Evolutionary conservation across 352 stramenopile species (phyloP), one percentile per base, ranked within the genome.

Genomic region (Salisapilia sapeloensis): DNA sequence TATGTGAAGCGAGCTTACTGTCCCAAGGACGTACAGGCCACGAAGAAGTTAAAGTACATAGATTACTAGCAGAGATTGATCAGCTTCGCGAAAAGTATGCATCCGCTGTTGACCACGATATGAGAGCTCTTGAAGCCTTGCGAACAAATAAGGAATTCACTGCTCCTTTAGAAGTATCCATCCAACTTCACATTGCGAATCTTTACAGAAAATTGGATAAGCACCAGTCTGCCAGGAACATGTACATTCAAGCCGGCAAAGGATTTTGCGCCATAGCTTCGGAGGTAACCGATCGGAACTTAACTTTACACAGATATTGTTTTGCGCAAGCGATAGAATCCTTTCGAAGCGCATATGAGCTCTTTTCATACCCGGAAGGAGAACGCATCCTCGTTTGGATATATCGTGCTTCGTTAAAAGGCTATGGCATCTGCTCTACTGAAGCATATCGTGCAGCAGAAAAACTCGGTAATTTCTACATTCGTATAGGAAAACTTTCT

Each of bases 401-500:
- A 35, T 35, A 72, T 18, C 30, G 44, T 13, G 48, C 57, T 1
- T 55, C 56, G 4, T 43, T 61, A 0, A 51, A 64, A 11, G 69
- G 69, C 2, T 81, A 61, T 26, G 64, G 69, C 6, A 62, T 81
- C 30, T 81, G 72, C 28, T 71, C 62, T 28, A 28, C 80, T 1
- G 62, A 84, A 18, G 50, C 62, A 5, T 62, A 52, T 10, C 62
- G 76, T 19, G 59, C 45, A 12, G 43, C 49, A 3, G 40, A 30
- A 0, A 55, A 74, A 4, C 42, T 81, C 6, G 64, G 48, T 0
- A 31, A 44, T 13, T 48, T 62, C 17, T 35, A 79, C 4, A 24
- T 60, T 10, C 51, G 46, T 10, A 55, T 66, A 17, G 54, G 42
- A n/a, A 46, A 72, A n/a, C 30, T 74, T 6, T 41, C 42, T 3